These are phyloP conservation scores for Starmerella kuoi DNA, from an alignment of 805 yeast genomes.

Conservation along the genomic window DNA sequence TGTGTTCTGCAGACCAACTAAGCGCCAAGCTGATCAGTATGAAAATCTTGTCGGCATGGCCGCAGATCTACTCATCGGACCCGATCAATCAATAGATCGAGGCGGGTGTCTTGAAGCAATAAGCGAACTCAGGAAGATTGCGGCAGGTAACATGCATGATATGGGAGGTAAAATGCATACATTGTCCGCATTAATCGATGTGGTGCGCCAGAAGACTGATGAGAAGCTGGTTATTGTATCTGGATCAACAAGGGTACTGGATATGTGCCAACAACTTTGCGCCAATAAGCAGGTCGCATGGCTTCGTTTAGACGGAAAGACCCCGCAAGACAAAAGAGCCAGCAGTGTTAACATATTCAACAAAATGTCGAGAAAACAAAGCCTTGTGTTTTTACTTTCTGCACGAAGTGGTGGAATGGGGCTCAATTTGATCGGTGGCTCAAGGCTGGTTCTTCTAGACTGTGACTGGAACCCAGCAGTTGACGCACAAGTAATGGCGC, in stretches of 20 bases:
- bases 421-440: constrained; percentile 78
- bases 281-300: constrained; percentile 39
- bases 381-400: constrained; percentile 62
- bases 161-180: constrained; percentile 54
- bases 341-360: constrained; percentile 60
- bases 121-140: constrained; percentile 12
- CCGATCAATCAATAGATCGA: constrained; percentile 1
- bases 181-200: constrained; percentile 43
- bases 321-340: constrained; percentile 55
- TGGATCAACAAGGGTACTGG: constrained; percentile 77
- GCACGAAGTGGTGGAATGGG: constrained; percentile 94
- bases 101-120: constrained; percentile 48
- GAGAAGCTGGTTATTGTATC: constrained; percentile 83
- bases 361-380: constrained; percentile 29
- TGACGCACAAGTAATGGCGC: constrained; percentile 89
- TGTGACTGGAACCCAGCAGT: constrained; percentile 96
- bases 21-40: constrained; percentile 8
- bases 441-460: constrained; percentile 71
- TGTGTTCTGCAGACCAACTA: constrained; percentile 66
- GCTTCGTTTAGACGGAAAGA: constrained; percentile 71
- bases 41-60: background rate
- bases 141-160: constrained; percentile 6
- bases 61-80: background rate
- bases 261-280: constrained; percentile 52
- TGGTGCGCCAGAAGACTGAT: constrained; percentile 33